Evolutionary conservation across 2,329 filamentous ascomycete species (phyloP), one percentile per base, ranked within the genome.

Genomic region (Xylaria arbuscula): DNA sequence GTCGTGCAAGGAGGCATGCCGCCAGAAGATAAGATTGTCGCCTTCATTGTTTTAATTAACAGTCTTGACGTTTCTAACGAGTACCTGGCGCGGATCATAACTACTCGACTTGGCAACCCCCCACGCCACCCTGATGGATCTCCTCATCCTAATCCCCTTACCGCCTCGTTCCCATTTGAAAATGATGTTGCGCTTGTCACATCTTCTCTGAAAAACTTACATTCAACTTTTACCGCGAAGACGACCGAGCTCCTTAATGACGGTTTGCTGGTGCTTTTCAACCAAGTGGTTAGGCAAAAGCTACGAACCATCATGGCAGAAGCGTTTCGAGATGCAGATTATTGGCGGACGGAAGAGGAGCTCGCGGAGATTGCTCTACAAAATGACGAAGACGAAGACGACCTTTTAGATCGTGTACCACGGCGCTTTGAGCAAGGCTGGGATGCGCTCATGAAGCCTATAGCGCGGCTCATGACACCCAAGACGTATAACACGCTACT

Each of bases 1-100:
- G 83, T 89, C 0, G 88, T 94, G 0, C 90, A 93, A 78, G 94
- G 94, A 47, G 92, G 90, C 0, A 86, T 94, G 53, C 95, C 95
- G 0, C 93, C 94, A 0, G 96, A 99, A 79, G 90, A 94, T 74
- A 93, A 91, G 74, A 92, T 98, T 72, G 88, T 98, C 60, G 86
- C 92, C 3, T 99, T 99, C 79, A 89, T 98, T 17, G 91, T 98
- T 24, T 87, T 98, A 55, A 93, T 98, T 80, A 99, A 99, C 85
- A 98, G 95, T 78, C 89, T 99, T 32, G 95, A 99, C 78, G 88
- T 97, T 68, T 91, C 94, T 10, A 93, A 93, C 70, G 93, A 98
- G 77, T 99, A 99, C 80, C 88, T 98, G 59, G 88, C 89, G 17
- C 92, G 95, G 63, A 98, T 99, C 73, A 90, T 98, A 53, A 86